A percentile compares a stretch with the other conserved stretches of the same genome.
phyloP scores from a whole-genome alignment of 306 rosid genomes.

The Dicorynia guianensis region DNA sequence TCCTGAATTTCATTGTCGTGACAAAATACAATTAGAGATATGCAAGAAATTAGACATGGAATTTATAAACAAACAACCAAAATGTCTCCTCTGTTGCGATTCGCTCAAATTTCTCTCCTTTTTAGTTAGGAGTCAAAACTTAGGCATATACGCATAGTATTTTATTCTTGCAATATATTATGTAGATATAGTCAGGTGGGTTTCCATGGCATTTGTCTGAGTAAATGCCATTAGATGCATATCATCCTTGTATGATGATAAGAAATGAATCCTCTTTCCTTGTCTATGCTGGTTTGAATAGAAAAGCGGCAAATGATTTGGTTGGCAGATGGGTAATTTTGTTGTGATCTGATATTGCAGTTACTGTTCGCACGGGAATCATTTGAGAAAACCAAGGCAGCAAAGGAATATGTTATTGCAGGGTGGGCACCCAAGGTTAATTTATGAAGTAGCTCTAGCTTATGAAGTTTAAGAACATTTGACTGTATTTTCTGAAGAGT shows the following conservation, averaged over 20 bases:
- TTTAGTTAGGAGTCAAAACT: neutral
- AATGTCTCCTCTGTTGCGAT: neutral
- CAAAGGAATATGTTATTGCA: slow-evolving; percentile 68
- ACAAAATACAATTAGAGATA: too few relatives aligned
- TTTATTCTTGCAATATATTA: too few relatives aligned
- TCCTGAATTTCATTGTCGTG: too few relatives aligned
- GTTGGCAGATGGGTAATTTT: slow-evolving; percentile 22
- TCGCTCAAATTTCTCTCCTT: neutral
- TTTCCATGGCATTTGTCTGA: neutral
- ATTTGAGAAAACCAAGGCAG: slow-evolving; percentile 69
- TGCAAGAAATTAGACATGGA: neutral
- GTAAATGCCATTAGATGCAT: too few relatives aligned
- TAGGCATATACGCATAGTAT: neutral
- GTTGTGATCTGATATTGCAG: slow-evolving; percentile 51
- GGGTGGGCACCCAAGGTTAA: slow-evolving; percentile 94
- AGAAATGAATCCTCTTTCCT: neutral
- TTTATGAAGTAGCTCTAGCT: slow-evolving; percentile 58
- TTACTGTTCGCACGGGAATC: slow-evolving; percentile 69
- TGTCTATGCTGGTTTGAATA: slow-evolving; percentile 15
- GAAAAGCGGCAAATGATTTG: neutral
- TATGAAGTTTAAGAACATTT: slow-evolving; percentile 36
- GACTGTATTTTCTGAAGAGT: neutral
- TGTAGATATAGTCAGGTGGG: neutral
- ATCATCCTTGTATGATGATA: neutral
- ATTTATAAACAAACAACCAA: neutral